Base-by-base conservation (phyloP, 345 rosid species). In the Eucalyptus sideroxylon region DNA sequence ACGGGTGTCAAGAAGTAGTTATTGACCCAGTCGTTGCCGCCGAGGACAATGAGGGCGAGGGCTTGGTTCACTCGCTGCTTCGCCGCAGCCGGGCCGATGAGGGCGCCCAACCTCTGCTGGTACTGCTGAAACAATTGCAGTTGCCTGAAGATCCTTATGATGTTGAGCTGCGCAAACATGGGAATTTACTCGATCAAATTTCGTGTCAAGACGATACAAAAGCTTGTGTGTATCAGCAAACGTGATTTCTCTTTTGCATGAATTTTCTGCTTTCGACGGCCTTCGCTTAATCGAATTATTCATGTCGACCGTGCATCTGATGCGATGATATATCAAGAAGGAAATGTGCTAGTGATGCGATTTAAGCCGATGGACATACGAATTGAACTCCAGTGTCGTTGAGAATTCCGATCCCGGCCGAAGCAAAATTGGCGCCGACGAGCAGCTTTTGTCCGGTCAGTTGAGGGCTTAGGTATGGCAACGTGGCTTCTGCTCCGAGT, bases 21-120 rank as follows among this genome's bases (percentile, higher is more conserved):
- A 89, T 94, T 94, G 51, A 94, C 94, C 67, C 92, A 94, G 90
- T 94, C 96, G 40, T 94, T 94, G 88, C 96, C 95, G 5, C 95
- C 96, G n/a, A 94, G 89, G 21, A 95, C 92, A 40, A 94, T 91
- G 50, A 94, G 94, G 42, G 89, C 90, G 5, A 94, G 92, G 49
- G 93, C 95, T 49, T 87, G 47, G 88, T 92, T 93, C 42, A 94
- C 94, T 27, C 91, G 90, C 88, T 88, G 88, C 62, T 81, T 87
- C 7, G 95, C 90, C 80, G 88, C 89, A 31, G 90, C 90, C 13
- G 80, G 37, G 55, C 96, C 95, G n/a, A 94, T 88, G 4, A 92
- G 90, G 7, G 90, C 92, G 53, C 88, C 83, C 16, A 94, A 40
- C 90, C 92, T 89, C 87, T 42, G 87, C 88, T 93, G 94, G 88